Conservation (phyloP, 106 monocot species). For the Acorus gramineus region DNA sequence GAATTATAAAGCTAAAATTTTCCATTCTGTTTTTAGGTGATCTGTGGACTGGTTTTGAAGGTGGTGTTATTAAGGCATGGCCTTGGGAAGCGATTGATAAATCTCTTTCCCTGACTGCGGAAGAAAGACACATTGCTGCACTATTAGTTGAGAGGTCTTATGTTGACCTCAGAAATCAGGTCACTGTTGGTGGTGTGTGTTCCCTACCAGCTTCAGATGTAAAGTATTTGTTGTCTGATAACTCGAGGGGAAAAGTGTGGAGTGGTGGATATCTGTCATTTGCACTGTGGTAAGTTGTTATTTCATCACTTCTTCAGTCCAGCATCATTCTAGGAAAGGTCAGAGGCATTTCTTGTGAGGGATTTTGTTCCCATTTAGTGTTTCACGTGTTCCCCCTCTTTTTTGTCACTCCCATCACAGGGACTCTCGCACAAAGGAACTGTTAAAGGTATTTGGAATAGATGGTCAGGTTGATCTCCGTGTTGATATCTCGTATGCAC, state of each 20-base stretch:
- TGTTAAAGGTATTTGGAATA: constrained; percentile 77
- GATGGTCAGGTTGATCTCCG: constrained; percentile 75
- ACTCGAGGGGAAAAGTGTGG: constrained; percentile 71
- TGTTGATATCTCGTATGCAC: constrained; percentile 35
- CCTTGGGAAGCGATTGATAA: constrained; percentile 85
- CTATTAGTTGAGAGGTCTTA: constrained; percentile 70
- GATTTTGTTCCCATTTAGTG: background rate
- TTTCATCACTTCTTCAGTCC: background rate
- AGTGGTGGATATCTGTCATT: constrained; percentile 48
- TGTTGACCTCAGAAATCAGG: constrained; percentile 67
- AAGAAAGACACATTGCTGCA: constrained; percentile 69
- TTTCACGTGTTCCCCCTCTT: background rate
- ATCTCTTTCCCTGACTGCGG: constrained; percentile 54
- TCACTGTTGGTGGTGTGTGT: constrained; percentile 63
- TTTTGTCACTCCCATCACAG: constrained; percentile 14
- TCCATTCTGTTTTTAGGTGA: constrained; percentile 49
- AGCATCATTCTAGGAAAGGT: background rate
- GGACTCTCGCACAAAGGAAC: constrained; percentile 88
- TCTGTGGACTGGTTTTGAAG: constrained; percentile 84
- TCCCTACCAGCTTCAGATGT: constrained; percentile 60
- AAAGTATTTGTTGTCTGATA: constrained; percentile 67
- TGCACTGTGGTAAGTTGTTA: constrained; percentile 66
- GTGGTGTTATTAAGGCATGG: constrained; percentile 78
- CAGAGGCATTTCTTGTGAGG: background rate
- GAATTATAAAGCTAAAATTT: no score